phyloP scores from a whole-genome alignment of 2,329 filamentous ascomycete species.

The Microdochium bolleyi region DNA sequence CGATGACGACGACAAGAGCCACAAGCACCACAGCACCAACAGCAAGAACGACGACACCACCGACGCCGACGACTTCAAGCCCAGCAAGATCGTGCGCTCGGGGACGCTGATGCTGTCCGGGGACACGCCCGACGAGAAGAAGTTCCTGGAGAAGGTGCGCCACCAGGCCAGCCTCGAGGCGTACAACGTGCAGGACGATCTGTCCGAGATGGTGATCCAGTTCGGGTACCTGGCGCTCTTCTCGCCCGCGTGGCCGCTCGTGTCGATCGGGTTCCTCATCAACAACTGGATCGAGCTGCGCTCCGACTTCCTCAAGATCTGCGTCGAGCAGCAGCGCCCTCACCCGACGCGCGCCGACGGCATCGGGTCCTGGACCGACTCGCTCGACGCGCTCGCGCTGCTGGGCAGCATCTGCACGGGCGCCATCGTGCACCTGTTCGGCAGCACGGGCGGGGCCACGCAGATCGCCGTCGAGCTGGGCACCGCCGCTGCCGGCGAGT shows the following conservation, averaged over 20 bases:
- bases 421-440: slow-evolving; percentile 68
- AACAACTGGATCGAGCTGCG: slow-evolving; percentile 75
- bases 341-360: slow-evolving; percentile 62
- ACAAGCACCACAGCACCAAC: no score
- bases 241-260: slow-evolving; percentile 68
- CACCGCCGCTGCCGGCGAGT: background rate
- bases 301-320: slow-evolving; percentile 71
- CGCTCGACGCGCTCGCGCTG: slow-evolving; percentile 62
- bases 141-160: slow-evolving; percentile 55
- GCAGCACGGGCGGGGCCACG: slow-evolving; percentile 35
- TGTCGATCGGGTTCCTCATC: slow-evolving; percentile 62
- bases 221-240: slow-evolving; percentile 70
- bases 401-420: slow-evolving; percentile 65
- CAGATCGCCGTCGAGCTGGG: background rate
- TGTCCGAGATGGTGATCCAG: slow-evolving; percentile 65
- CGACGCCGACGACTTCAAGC: no score
- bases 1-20: no score
- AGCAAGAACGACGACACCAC: no score
- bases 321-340: slow-evolving; percentile 64
- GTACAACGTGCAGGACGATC: slow-evolving; percentile 67
- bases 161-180: slow-evolving; percentile 58
- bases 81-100: no score
- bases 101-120: no score
- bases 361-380: slow-evolving; percentile 61
- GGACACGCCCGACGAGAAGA: background rate